Base-by-base conservation (phyloP, 2,329 filamentous ascomycete genomes). In the Diaporthe nobilis region DNA sequence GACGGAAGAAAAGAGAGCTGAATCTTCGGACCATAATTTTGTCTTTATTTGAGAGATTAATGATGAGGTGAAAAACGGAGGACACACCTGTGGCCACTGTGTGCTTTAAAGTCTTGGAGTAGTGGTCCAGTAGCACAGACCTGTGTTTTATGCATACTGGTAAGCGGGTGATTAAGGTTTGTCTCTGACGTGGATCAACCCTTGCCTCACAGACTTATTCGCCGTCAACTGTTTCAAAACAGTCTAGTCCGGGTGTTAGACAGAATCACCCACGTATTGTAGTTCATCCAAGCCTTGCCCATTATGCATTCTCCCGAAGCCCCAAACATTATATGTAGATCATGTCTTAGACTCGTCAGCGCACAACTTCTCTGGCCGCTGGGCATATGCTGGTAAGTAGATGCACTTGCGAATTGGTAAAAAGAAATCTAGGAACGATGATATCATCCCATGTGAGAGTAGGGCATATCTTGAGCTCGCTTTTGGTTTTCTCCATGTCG, bases 161-260 rank as follows among this genome's bases (percentile, higher is more conserved):
- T 42, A 42, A n/a, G 49, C n/a, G 2, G 31, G 34, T 55, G 65
- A 42, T 70, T 70, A 70, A 70, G 65, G 65, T 70, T 70, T 70
- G 49, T 55, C 65, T 70, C 65, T 55, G 34, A 70, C 65, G 65
- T 70, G 65, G 49, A 55, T 70, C 65, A 42, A 49, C 65, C 65
- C 65, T 70, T 70, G 49, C 34, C 49, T 70, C 34, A 55, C 49
- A 39, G 31, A 39, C 34, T 42, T 55, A 55, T 70, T 70, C 25
- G 34, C 65, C 34, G 65, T 39, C n/a, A 70, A 5, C 51, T 68
- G 65, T 70, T 70, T 70, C 65, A 70, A 70, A 37, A 55, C 37
- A 28, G 65, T 70, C 47, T 70, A 55, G 65, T 28, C 65, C n/a
- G 15, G 5, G 47, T 7, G n/a, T 37, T 20, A 4, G 22, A 70